Percentiles rank a stretch among this genome's conserved stretches.
phyloP scores from a whole-genome alignment of 148 eudicot genomes.

The Limonium bicolor region DNA sequence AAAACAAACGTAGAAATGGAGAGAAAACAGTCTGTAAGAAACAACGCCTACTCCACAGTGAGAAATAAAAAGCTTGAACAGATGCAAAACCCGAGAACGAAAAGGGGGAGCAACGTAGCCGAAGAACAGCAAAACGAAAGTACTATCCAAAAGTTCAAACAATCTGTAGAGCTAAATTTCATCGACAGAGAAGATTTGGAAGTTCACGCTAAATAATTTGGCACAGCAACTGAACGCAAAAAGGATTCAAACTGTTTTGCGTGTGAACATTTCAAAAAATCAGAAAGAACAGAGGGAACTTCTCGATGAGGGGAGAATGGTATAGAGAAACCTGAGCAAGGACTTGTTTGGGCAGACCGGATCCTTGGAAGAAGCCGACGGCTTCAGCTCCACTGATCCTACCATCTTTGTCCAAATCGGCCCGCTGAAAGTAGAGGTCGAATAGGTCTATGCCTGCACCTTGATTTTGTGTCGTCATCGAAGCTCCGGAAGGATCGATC shows the following conservation, averaged over 20 bases:
- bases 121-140: no score
- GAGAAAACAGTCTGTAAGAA: no score
- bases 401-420: constrained; percentile 91
- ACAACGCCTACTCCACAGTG: no score
- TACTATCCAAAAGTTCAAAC: not conserved
- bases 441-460: constrained; percentile 44
- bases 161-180: not conserved
- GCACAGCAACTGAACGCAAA: no score
- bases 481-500: constrained; percentile 3
- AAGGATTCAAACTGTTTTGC: not conserved
- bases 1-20: no score
- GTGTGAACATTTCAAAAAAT: not conserved
- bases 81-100: no score
- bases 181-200: not conserved
- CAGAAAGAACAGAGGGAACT: not conserved
- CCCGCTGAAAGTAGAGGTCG: constrained; percentile 60
- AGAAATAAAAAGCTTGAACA: no score
- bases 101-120: no score
- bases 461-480: constrained; percentile 27
- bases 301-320: constrained; percentile 5
- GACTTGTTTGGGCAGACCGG: constrained; percentile 67
- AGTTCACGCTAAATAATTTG: no score
- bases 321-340: constrained; percentile 61
- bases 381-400: constrained; percentile 94
- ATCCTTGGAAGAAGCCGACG: constrained; percentile 74